These are phyloP conservation scores for Rhinocladiella similis DNA, from an alignment of 2,329 filamentous ascomycete genomes.

Conservation along the genomic window DNA sequence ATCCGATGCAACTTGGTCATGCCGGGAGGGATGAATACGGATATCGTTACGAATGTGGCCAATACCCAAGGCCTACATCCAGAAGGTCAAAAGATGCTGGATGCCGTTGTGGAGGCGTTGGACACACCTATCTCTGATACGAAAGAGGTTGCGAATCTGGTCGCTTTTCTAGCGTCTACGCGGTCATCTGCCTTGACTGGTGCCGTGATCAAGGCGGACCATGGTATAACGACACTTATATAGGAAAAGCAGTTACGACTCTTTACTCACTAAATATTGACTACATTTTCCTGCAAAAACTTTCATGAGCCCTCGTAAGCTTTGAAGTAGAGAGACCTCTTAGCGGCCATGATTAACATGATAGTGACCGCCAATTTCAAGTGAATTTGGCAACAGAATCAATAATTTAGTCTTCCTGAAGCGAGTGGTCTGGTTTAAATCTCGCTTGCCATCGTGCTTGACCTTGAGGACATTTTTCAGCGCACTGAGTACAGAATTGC, in stretches of 20 bases:
- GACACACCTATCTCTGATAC: constrained; percentile 2
- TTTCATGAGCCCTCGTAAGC: neutral
- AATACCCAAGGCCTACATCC: constrained; percentile 14
- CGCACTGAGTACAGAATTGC: too few species aligned
- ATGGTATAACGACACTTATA: constrained; percentile 1
- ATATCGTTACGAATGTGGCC: constrained; percentile 40
- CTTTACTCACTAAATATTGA: neutral
- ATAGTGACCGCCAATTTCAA: too few species aligned
- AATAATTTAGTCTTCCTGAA: too few species aligned
- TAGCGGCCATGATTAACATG: too few species aligned
- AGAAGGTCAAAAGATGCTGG: constrained; percentile 2
- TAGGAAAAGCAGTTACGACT: neutral
- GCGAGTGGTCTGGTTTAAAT: too few species aligned
- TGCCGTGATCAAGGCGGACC: constrained; percentile 1
- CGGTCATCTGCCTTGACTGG: constrained; percentile 2
- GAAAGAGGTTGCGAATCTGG: constrained; percentile 4
- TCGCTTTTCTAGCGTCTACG: constrained; percentile 1
- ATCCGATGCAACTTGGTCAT: constrained; percentile 55
- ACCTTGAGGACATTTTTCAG: too few species aligned
- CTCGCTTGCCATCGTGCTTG: too few species aligned
- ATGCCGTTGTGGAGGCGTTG: neutral
- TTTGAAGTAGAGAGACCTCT: too few species aligned
- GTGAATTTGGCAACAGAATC: too few species aligned
- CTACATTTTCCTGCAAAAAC: neutral
- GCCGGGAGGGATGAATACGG: constrained; percentile 56